Evolutionary conservation across 202 grass and related monocot species (phyloP), one percentile per base, ranked within the genome.

Genomic region (Panicum hallii): DNA sequence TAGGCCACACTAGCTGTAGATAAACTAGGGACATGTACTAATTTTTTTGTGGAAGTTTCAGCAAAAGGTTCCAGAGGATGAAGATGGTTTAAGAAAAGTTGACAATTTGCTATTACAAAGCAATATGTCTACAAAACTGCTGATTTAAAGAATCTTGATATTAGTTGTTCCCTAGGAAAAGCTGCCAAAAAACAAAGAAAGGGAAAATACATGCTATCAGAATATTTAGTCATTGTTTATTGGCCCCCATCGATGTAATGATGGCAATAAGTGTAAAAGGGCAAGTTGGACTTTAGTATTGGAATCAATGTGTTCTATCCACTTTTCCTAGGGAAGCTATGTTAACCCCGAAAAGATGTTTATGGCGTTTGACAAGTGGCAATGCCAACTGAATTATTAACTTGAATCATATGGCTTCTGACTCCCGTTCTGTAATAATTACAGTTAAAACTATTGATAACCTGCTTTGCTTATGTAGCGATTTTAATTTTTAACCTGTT

Each of bases 281-380:
- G n/a, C 42, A 76, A 70, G 70, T 55, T 49, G 52, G 15, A 19
- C 54, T 10, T 81, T 12, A 13, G 38, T 77, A 41, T 55, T 71
- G 46, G 38, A 57, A 78, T 17, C 15, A 11, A 22, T 53, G 63
- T 6, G 20, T 43, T 75, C 12, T 78, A 63, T 86, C 45, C 46
- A 82, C 43, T 78, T 75, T 67, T 10, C 17, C 10, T 77, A 71
- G 54, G 46, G 55, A 49, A 32, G 28, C 17, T 65, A 49, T 77
- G 40, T 30, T 77, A 57, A 5, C 19, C 57, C 38, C 1, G 2
- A 34, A 82, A 78, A 19, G 41, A 32, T 65, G 12, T 16, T 77
- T 78, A 77, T 67, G 40, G 69, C 3, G 14, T 30, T 72, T 72
- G 73, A 57, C 38, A 85, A 76, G 40, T 77, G 40, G 38, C 55